phyloP scores from a whole-genome alignment of 73 alveolate species.

The Tetrahymena elliotti region DNA sequence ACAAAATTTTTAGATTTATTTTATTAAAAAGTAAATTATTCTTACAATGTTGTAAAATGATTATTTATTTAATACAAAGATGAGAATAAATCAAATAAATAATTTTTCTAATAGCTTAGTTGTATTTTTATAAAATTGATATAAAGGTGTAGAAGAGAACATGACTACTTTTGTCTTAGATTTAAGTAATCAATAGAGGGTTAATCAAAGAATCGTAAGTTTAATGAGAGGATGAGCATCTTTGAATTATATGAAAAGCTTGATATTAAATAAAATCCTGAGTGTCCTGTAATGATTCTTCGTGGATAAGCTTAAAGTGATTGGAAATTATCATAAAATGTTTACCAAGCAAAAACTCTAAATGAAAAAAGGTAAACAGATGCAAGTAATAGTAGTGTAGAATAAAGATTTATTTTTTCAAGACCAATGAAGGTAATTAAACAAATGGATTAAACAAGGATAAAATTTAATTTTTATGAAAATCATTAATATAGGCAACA shows the following conservation, averaged over 20 bases:
- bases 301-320: conserved; percentile 34
- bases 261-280: background rate
- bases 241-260: background rate
- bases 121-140: background rate
- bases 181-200: background rate
- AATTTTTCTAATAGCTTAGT: too few relatives aligned
- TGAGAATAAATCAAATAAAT: too few relatives aligned
- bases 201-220: background rate
- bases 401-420: conserved; percentile 32
- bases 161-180: background rate
- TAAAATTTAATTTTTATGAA: too few relatives aligned
- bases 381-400: conserved; percentile 23
- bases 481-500: background rate
- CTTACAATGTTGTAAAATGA: too few relatives aligned
- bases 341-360: conserved; percentile 1
- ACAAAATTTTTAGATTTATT: too few relatives aligned
- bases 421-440: conserved; percentile 23
- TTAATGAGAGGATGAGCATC: conserved; percentile 12
- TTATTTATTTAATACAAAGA: too few relatives aligned
- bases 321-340: conserved; percentile 39
- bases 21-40: too few relatives aligned
- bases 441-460: background rate
- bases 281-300: conserved; percentile 19
- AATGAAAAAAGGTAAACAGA: conserved; percentile 23
- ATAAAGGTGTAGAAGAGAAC: background rate